Evolutionary conservation across 495 filamentous ascomycete genomes (phyloP), one percentile per base, ranked within the genome.

Genomic region (Xeromyces bisporus): DNA sequence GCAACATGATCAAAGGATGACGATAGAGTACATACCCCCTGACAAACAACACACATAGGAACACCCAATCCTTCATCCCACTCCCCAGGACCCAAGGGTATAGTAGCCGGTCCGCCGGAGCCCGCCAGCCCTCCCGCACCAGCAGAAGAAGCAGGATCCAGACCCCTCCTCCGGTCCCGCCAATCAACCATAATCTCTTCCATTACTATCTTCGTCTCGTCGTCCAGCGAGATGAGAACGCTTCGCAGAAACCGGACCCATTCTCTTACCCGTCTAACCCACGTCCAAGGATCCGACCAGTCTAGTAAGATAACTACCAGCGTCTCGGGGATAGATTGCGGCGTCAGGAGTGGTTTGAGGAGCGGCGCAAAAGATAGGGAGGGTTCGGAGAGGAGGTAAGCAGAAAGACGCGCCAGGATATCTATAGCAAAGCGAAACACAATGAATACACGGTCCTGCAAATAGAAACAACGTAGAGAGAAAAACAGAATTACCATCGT

Each of bases 51-150:
- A 54, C 83, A 92, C 35, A 94, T 60, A 0, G 87, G 87, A 26
- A 96, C 55, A 3, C 87, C 87, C 8, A 96, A 60, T 2, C 71
- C 80, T 47, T 93, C 85, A 42, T 93, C 84, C 80, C 85, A 94
- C 58, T 96, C 87, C 16, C 87, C 87, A 6, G 79, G 80, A 6
- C 87, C 86, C 17, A 91, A 44, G 0, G 84, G 83, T 40, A 93
- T 63, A 29, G 73, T 69, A 18, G 83, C 69, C 16, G 52, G 46
- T 3, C 56, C 50, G 11, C 55, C 54, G 11, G 56, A 59, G 33
- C 47, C 80, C 64, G 40, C 55, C 52, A 42, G 74, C 63, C 35
- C 62, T 50, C 34, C 62, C 13, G 57, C 33, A 23, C 48, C 47
- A 8, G 47, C 46, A n/a, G n/a, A n/a, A 26, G 51, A 47, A 29